Conservation (phyloP, 2,329 filamentous ascomycete species). For the Drechslerella dactyloides region DNA sequence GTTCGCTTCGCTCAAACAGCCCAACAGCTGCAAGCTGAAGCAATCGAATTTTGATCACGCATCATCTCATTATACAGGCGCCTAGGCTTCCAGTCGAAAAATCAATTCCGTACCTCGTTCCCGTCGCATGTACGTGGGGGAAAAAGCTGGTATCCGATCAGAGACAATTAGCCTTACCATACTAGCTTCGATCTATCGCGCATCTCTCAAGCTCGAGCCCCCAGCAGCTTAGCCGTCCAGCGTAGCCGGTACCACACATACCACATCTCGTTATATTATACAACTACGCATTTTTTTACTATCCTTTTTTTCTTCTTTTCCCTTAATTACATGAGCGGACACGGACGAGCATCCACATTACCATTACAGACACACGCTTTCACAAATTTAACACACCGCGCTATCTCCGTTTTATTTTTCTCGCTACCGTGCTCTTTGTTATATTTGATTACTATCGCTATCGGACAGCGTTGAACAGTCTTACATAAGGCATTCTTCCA, state of each 20-base stretch:
- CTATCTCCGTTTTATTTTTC: not conserved
- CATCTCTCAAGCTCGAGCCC: not conserved
- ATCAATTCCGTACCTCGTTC: not conserved
- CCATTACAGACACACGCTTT: not conserved
- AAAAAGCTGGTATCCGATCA: slow-evolving; percentile 37
- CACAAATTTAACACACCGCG: not conserved
- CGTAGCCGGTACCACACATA: not conserved
- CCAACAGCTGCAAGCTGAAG: slow-evolving; percentile 21
- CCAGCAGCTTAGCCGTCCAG: not conserved
- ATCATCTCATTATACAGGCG: slow-evolving; percentile 39
- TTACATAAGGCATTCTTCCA: slow-evolving; percentile 49
- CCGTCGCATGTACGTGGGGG: not conserved
- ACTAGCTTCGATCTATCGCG: not conserved
- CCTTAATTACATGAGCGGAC: not conserved
- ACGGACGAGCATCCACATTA: not conserved
- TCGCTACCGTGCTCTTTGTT: slow-evolving; percentile 42
- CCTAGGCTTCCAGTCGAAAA: no score
- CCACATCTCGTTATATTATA: not conserved
- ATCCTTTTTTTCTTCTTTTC: not conserved
- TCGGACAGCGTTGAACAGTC: slow-evolving; percentile 39
- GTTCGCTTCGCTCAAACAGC: slow-evolving; percentile 35
- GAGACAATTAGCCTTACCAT: slow-evolving; percentile 28
- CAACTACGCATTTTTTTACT: slow-evolving; percentile 25
- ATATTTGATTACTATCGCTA: slow-evolving; percentile 51
- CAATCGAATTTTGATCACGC: slow-evolving; percentile 38